phyloP scores from a whole-genome alignment of 2,329 filamentous ascomycete species.

The Exophiala calicioides region DNA sequence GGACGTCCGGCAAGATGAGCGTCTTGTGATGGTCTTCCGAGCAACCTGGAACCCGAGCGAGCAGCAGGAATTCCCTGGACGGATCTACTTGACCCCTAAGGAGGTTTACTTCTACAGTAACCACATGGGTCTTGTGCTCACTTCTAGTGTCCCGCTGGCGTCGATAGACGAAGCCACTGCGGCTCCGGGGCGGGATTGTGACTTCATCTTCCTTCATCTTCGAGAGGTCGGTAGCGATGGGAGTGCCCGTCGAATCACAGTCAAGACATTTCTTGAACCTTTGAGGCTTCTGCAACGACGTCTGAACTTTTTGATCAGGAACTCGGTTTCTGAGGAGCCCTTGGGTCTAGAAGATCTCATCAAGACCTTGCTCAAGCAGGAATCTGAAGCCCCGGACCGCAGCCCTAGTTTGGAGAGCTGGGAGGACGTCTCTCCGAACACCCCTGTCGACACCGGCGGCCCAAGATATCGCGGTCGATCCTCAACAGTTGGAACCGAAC shows the following conservation, averaged over 20 bases:
- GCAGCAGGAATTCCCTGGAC: conserved; percentile 75
- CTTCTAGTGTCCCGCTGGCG: conserved; percentile 73
- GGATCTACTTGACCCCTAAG: conserved; percentile 82
- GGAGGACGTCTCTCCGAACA: conserved; percentile 73
- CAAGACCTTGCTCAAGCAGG: conserved; percentile 71
- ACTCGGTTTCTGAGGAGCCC: conserved; percentile 71
- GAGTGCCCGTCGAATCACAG: conserved; percentile 71
- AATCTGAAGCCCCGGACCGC: conserved; percentile 58
- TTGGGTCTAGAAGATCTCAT: conserved; percentile 70
- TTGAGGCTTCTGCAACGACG: conserved; percentile 78
- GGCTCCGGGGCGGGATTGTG: conserved; percentile 84
- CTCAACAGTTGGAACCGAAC: conserved; percentile 39
- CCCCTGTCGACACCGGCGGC: conserved; percentile 62
- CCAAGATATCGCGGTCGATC: conserved; percentile 33
- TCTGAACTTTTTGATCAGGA: conserved; percentile 81
- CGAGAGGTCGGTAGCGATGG: conserved; percentile 63
- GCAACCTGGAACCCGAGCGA: conserved; percentile 83
- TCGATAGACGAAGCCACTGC: conserved; percentile 86
- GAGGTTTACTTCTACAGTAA: conserved; percentile 97
- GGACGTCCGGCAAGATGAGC: conserved; percentile 72
- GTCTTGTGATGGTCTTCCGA: conserved; percentile 86
- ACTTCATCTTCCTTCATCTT: conserved; percentile 85
- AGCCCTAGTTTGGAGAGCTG: conserved; percentile 84
- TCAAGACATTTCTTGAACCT: conserved; percentile 92
- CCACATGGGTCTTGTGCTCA: conserved; percentile 84